Conservation (phyloP, 2,329 filamentous ascomycete genomes). For the Chrysoporthe deuterocubensis region DNA sequence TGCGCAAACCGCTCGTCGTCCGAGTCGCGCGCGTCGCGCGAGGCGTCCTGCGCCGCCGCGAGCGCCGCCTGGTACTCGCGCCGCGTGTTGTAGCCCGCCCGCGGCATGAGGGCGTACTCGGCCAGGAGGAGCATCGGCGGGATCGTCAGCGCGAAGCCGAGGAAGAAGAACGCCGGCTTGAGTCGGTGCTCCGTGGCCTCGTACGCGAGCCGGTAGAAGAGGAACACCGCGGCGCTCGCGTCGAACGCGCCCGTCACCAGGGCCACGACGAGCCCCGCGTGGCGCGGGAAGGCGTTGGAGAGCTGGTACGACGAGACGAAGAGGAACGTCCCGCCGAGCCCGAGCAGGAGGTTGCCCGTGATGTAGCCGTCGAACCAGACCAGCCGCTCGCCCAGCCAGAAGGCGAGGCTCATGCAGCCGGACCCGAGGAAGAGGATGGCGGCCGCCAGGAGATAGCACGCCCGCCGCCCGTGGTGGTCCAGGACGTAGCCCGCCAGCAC, state of each 20-base stretch:
- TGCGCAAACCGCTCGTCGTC: slow-evolving; percentile 60
- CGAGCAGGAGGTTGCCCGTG: slow-evolving; percentile 62
- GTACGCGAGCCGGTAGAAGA: slow-evolving; percentile 62
- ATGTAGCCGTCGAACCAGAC: slow-evolving; percentile 61
- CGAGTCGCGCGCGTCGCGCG: slow-evolving; percentile 53
- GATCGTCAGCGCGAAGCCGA: slow-evolving; percentile 42
- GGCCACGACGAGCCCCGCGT: slow-evolving; percentile 63
- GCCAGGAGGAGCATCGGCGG: slow-evolving; percentile 42
- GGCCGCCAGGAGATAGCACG: slow-evolving; percentile 65
- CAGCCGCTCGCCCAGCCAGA: slow-evolving; percentile 17
- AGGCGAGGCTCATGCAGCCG: slow-evolving; percentile 50
- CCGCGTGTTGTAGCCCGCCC: slow-evolving; percentile 43
- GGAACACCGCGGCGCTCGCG: slow-evolving; percentile 64
- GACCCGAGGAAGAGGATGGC: slow-evolving; percentile 61
- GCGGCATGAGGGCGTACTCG: slow-evolving; percentile 46
- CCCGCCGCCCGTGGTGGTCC: slow-evolving; percentile 67
- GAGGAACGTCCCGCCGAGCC: slow-evolving; percentile 65
- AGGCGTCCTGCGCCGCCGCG: slow-evolving; percentile 41
- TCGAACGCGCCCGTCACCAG: slow-evolving; percentile 67
- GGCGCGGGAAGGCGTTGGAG: slow-evolving; percentile 65
- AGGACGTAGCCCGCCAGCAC: slow-evolving; percentile 69
- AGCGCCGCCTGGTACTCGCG: slow-evolving; percentile 46
- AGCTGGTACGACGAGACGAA: slow-evolving; percentile 69
- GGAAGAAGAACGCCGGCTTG: slow-evolving; percentile 45
- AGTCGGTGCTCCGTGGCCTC: slow-evolving; percentile 46